Conservation (phyloP, 163 green algal genomes). For the Scenedesmus sp. region DNA sequence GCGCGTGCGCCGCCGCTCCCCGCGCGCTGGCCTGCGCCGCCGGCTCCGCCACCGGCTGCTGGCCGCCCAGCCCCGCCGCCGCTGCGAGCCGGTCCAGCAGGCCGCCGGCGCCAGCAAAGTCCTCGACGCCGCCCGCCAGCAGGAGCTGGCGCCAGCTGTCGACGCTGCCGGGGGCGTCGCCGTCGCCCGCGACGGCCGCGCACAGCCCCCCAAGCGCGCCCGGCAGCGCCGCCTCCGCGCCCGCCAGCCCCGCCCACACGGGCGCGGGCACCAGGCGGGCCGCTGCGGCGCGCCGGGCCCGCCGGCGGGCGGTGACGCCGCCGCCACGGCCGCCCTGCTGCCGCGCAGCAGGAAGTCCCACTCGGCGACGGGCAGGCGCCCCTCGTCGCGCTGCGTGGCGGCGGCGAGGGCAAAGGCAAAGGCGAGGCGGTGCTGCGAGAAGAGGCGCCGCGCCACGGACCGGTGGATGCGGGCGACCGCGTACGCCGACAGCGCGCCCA, state of each 20-base stretch:
- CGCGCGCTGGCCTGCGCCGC: neutral
- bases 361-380: constrained; percentile 45
- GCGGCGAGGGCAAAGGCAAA: constrained; percentile 78
- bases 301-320: no score
- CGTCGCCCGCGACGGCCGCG: neutral
- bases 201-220: neutral
- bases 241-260: constrained; percentile 36
- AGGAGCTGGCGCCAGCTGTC: constrained; percentile 18
- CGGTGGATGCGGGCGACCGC: constrained; percentile 73
- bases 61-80: neutral
- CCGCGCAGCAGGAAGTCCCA: constrained; percentile 83
- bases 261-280: constrained; percentile 25
- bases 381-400: constrained; percentile 61
- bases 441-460: constrained; percentile 67
- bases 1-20: neutral
- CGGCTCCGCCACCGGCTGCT: constrained; percentile 1
- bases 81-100: constrained; percentile 9
- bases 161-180: neutral
- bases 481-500: constrained; percentile 65
- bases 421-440: constrained; percentile 79
- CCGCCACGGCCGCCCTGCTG: neutral
- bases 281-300: no score
- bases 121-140: neutral
- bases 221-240: constrained; percentile 41
- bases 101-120: constrained; percentile 11